These are phyloP conservation scores for Luvunga scandens DNA, from an alignment of 345 rosid genomes.

Conservation along the genomic window DNA sequence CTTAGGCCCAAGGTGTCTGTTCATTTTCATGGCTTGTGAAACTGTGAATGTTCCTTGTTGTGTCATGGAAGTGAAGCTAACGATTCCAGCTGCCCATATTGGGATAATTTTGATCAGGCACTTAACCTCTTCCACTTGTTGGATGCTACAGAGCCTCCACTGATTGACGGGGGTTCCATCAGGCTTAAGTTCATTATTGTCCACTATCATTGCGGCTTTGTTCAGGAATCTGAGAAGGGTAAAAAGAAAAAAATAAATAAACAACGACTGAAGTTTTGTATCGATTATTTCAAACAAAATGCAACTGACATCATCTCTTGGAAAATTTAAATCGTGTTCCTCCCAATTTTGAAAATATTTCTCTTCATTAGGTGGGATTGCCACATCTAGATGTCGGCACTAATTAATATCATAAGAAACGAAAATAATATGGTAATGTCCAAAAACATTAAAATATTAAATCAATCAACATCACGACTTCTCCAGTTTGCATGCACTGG, in stretches of 20 bases:
- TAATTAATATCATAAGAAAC: too few relatives aligned
- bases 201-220: conserved; percentile 54
- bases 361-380: too few relatives aligned
- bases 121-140: conserved; percentile 68
- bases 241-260: neutral
- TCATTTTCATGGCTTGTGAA: conserved; percentile 55
- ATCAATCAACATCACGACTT: neutral
- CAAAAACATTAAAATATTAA: neutral
- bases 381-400: too few relatives aligned
- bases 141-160: conserved; percentile 62
- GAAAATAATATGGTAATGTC: neutral
- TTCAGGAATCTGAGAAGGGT: conserved; percentile 49
- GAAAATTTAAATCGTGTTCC: neutral
- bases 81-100: conserved; percentile 53
- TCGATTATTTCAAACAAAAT: too few relatives aligned
- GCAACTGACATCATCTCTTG: neutral
- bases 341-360: neutral
- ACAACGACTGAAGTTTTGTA: neutral
- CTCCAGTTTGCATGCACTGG: too few relatives aligned
- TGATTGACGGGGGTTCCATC: conserved; percentile 37
- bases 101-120: conserved; percentile 53
- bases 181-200: conserved; percentile 37
- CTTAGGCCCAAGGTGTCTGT: conserved; percentile 53
- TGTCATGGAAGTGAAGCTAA: conserved; percentile 35
- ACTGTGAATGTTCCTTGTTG: conserved; percentile 49